phyloP scores from a whole-genome alignment of 768 basidiomycete genomes.

The Panaeolus papilionaceus region DNA sequence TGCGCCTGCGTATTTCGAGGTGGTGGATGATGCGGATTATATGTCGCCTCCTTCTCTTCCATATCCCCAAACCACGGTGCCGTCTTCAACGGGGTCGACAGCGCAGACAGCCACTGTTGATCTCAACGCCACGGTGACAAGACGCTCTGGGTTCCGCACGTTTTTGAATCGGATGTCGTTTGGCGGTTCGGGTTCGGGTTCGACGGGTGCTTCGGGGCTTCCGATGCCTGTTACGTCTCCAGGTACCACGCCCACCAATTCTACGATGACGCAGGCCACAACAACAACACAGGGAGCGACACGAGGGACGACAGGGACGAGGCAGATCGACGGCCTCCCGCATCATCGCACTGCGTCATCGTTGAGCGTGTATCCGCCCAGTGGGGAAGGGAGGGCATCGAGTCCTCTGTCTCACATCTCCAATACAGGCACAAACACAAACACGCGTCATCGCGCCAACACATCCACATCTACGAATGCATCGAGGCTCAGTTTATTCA shows the following conservation, averaged over 20 bases:
- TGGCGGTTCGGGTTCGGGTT: neutral
- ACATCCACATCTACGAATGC: neutral
- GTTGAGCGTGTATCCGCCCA: neutral
- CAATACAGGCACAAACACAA: neutral
- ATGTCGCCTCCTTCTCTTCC: too few species aligned
- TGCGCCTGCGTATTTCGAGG: constrained; percentile 74
- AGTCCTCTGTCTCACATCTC: neutral
- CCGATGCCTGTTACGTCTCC: too few species aligned
- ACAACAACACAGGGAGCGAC: neutral
- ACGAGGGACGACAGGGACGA: neutral
- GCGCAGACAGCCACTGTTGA: neutral
- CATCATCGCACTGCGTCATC: neutral
- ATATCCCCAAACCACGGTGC: too few species aligned
- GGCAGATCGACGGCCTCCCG: neutral
- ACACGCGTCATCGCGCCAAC: neutral
- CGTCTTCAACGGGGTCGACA: too few species aligned
- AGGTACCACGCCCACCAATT: too few species aligned
- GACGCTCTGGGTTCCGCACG: neutral
- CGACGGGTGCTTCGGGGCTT: too few species aligned
- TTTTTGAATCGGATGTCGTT: neutral
- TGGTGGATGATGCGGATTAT: constrained; percentile 34
- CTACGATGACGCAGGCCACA: neutral
- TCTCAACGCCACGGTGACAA: neutral
- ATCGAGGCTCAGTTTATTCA: neutral
- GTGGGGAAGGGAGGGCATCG: too few species aligned